Percentiles rank a stretch among this genome's conserved stretches.
Conservation (phyloP, 1,139 yeast species). For the Sugiyamaella castrensis region DNA sequence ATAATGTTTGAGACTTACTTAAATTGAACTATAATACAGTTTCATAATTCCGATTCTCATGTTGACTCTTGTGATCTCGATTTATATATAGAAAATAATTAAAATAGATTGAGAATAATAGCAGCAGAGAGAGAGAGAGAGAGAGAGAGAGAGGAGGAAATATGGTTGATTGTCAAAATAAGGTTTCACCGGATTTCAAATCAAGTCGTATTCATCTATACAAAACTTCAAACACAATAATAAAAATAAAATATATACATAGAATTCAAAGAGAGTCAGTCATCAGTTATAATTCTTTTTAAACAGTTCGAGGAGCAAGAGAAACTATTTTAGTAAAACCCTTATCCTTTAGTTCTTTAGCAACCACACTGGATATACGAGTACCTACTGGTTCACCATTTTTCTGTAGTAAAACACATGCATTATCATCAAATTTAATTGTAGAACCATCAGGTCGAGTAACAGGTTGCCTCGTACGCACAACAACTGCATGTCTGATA, state of each 20-base stretch:
- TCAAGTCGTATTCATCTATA: too few relatives aligned
- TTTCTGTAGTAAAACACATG: constrained; percentile 91
- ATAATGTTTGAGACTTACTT: too few relatives aligned
- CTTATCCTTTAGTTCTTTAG: constrained; percentile 82
- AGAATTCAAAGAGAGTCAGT: not conserved
- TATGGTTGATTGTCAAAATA: too few relatives aligned
- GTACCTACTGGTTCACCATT: constrained; percentile 94
- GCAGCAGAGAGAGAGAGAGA: too few relatives aligned
- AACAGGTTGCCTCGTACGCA: constrained; percentile 84
- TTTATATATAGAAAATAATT: too few relatives aligned
- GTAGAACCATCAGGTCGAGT: constrained; percentile 85
- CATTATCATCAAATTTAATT: constrained; percentile 90
- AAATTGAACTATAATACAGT: too few relatives aligned
- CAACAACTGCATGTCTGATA: constrained; percentile 92
- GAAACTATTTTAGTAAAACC: constrained; percentile 85
- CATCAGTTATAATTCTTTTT: constrained; percentile 22
- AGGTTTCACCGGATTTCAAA: too few relatives aligned
- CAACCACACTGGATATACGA: constrained; percentile 87
- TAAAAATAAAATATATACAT: not conserved
- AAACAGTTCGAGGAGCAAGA: constrained; percentile 84
- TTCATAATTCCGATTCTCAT: too few relatives aligned
- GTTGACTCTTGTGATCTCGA: too few relatives aligned
- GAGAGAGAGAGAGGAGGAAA: too few relatives aligned
- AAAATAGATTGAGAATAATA: too few relatives aligned
- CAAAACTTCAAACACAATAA: too few relatives aligned